A percentile compares a stretch with the other conserved stretches of the same genome.
Evolutionary conservation across 140 eudicot species (phyloP).

Genomic region (Senecio squalidus): DNA sequence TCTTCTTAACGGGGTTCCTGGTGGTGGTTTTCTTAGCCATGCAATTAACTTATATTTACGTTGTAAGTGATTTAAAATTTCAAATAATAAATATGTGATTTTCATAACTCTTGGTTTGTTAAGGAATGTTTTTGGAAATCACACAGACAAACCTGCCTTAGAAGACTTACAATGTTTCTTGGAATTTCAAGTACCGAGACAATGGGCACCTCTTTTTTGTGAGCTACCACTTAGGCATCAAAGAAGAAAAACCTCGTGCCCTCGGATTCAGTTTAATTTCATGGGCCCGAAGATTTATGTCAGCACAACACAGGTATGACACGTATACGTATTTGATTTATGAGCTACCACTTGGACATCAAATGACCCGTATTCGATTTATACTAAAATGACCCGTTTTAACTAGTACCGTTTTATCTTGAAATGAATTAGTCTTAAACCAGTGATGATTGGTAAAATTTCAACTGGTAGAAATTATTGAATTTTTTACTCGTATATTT

Average conservation of each 20-base stretch:
- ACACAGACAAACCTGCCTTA: constrained; percentile 67
- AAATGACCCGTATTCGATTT: no score
- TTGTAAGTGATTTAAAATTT: constrained; percentile 67
- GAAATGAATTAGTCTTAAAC: no score
- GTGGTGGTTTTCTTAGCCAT: constrained; percentile 93
- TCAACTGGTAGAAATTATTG: no score
- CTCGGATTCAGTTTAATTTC: constrained; percentile 63
- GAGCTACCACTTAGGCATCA: constrained; percentile 90
- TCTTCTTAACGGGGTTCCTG: constrained; percentile 85
- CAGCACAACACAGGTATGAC: constrained; percentile 66
- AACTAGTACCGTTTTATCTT: no score
- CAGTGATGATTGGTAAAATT: no score
- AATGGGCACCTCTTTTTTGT: constrained; percentile 88
- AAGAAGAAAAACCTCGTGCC: constrained; percentile 52
- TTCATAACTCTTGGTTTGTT: neutral
- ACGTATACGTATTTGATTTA: neutral
- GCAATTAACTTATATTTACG: constrained; percentile 90
- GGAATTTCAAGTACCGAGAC: constrained; percentile 93
- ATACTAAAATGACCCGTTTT: no score
- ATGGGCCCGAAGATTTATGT: constrained; percentile 77
- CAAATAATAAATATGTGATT: neutral
- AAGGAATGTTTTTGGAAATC: neutral
- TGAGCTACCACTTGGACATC: no score
- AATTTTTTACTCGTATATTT: no score
- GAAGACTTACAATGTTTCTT: constrained; percentile 79